phyloP scores from a whole-genome alignment of 768 basidiomycete species.

The Pleurotus djamor region DNA sequence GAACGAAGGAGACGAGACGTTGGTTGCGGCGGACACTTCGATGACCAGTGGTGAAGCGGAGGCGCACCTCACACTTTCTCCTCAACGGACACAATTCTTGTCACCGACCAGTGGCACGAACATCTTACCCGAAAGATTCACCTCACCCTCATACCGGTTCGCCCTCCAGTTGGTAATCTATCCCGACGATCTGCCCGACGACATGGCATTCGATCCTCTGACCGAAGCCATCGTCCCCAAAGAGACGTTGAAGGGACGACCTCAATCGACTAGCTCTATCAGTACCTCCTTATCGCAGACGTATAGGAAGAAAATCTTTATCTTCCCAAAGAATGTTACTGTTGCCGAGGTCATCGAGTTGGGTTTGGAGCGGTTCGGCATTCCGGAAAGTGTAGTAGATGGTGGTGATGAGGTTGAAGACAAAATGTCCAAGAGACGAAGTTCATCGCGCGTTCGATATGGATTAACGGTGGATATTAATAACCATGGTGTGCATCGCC shows the following conservation, averaged over 20 bases:
- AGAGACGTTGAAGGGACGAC: constrained; percentile 60
- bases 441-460: constrained; percentile 78
- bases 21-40: constrained; percentile 33
- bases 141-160: constrained; percentile 82
- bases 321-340: constrained; percentile 92
- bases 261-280: constrained; percentile 34
- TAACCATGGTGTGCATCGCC: constrained; percentile 51
- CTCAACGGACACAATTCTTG: constrained; percentile 33
- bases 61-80: constrained; percentile 34
- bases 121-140: constrained; percentile 71
- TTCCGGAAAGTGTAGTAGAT: constrained; percentile 95
- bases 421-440: constrained; percentile 79
- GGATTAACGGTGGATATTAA: constrained; percentile 62
- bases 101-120: constrained; percentile 36
- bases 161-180: constrained; percentile 86
- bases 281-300: constrained; percentile 57
- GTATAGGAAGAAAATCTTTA: constrained; percentile 78
- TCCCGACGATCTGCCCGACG: constrained; percentile 89
- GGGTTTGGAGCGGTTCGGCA: constrained; percentile 91
- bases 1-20: constrained; percentile 40
- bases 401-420: constrained; percentile 99
- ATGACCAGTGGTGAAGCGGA: constrained; percentile 27
- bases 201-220: constrained; percentile 90
- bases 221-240: constrained; percentile 95
- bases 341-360: constrained; percentile 96